Evolutionary conservation across 441 rosid species (phyloP), one percentile per base, ranked within the genome.

Genomic region (Gossypium schwendimanii): DNA sequence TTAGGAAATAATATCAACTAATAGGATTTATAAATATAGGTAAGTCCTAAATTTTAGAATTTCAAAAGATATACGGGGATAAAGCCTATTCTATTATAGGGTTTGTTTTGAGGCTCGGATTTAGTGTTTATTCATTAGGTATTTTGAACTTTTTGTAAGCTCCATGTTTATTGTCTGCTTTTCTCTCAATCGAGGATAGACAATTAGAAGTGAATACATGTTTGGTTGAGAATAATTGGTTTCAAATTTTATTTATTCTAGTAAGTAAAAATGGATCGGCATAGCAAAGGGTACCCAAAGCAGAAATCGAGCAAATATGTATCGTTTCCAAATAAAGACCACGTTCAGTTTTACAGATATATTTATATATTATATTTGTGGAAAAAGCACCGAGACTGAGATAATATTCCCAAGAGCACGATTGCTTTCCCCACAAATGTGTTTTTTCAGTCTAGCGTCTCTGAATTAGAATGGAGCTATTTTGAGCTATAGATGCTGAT

Each of bases 401-500:
- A 36, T 28, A 59, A 75, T 50, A 50, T 33, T 63, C 70, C 62
- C 39, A 53, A 23, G 26, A 31, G 62, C 15, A 33, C 18, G 21
- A 62, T 41, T 21, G 62, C n/a, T 58, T 63, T 39, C 60, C 57
- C 81, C 76, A 66, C 28, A 71, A 70, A 71, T 23, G 55, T 47
- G 33, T 23, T 21, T 23, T 21, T 65, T 23, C 39, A 0, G 6
- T 65, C 28, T 23, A 41, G 31, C 17, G 53, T 36, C 41, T 36
- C 41, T 36, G 41, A 36, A 7, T 36, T 36, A 36, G 18, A 1
- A 4, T 6, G 11, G 15, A 9, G 31, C 50, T 20, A 10, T 9
- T 23, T 10, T 45, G 63, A 36, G 41, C 10, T 18, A 15, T 14
- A 24, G 63, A 63, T 41, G 45, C 57, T 58, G 54, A 28, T 17